A percentile compares a stretch with the other conserved stretches of the same genome.
Conservation (phyloP, 192 early-diverging fungal species). For the Funneliformis mosseae region DNA sequence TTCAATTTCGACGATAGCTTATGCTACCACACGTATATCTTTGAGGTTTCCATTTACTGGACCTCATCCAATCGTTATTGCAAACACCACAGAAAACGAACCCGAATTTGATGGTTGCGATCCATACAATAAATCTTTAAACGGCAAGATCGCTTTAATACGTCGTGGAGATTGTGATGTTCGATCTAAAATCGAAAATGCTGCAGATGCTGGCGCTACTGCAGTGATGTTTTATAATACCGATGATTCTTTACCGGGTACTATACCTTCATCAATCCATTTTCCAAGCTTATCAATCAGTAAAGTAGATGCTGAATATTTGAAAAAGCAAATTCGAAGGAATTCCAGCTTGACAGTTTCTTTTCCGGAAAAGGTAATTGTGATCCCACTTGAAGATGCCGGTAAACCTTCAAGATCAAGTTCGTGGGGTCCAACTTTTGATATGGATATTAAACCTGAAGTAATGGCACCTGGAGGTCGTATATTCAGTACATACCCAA, state of each 20-base stretch:
- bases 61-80: constrained; percentile 41
- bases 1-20: constrained; percentile 9
- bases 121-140: constrained; percentile 43
- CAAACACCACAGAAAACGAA: constrained; percentile 43
- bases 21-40: neutral
- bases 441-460: constrained; percentile 68
- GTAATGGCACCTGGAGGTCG: constrained; percentile 63
- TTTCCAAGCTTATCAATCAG: constrained; percentile 59
- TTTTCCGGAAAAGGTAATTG: constrained; percentile 51
- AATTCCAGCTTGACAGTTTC: constrained; percentile 38
- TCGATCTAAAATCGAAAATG: constrained; percentile 59
- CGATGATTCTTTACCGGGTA: constrained; percentile 14
- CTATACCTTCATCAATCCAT: constrained; percentile 39
- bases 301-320: constrained; percentile 48
- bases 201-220: constrained; percentile 59
- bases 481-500: constrained; percentile 64
- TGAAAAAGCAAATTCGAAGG: constrained; percentile 49
- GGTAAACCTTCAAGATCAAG: constrained; percentile 73
- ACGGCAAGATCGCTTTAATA: constrained; percentile 60
- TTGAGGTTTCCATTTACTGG: constrained; percentile 25
- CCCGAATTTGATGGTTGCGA: constrained; percentile 57
- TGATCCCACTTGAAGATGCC: constrained; percentile 50
- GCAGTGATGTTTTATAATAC: constrained; percentile 71
- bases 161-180: constrained; percentile 73
- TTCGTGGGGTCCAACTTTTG: constrained; percentile 70